Base-by-base conservation (phyloP, 306 rosid species). In the Casuarina cunninghamiana region DNA sequence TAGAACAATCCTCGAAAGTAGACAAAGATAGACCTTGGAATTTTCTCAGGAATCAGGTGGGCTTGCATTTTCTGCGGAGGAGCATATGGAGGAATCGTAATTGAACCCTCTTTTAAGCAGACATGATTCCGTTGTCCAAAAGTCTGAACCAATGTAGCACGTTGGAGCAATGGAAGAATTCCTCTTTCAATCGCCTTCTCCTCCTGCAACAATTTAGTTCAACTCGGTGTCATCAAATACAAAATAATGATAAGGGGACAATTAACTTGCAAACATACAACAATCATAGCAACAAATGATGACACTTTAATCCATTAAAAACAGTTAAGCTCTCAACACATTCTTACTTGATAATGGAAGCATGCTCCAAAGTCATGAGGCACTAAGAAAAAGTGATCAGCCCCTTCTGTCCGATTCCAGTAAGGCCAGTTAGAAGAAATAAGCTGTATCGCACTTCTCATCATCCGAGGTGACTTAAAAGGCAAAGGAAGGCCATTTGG, bases 291-390 rank as follows among this genome's bases (percentile, higher is more conserved):
- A 63, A 44, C 44, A 3, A 48, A 42, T 74, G 54, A 39, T n/a
- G 74, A 54, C 44, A 75, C 26, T 71, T 44, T 57, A 16, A 73
- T 69, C 50, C 72, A 78, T 21, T 43, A 51, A 43, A 73, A 48
- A 32, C 9, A 50, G 45, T 55, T 54, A 38, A 83, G 77, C 81
- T 75, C 42, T 3, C 26, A 21, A 61, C 57, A 53, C 76, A 26
- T 77, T 69, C 91, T 79, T 76, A 95, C 99, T 81, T 86, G 99
- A 82, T 95, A 95, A 80, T 95, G 99, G 86, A 95, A 95, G 89
- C 99, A 95, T 48, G 99, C 96, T 37, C 94, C 99, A 70, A 95
- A 95, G 83, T 95, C 99, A 79, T 95, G 99, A 75, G 99, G 99
- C 72, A 91, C 93, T 38, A 95, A 87, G 75, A 95, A 95, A 88